phyloP scores from a whole-genome alignment of 208 protist genomes.

The Herpetomonas tarakana region DNA sequence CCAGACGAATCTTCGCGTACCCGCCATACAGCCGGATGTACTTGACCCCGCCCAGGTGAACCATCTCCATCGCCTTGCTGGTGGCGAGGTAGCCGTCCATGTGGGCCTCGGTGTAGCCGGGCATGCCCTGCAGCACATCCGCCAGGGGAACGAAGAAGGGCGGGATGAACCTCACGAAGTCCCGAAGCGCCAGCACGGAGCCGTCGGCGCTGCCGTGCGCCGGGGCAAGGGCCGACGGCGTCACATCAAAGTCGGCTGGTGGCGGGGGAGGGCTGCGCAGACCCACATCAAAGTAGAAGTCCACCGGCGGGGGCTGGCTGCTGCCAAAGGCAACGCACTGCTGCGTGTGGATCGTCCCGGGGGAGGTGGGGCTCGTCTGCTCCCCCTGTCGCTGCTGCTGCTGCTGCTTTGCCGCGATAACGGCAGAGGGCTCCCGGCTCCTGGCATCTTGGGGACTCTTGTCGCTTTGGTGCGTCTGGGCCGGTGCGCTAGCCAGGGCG shows the following conservation, averaged over 20 bases:
- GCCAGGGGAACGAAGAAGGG: constrained; percentile 81
- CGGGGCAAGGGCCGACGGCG: constrained; percentile 30
- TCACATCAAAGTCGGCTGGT: constrained; percentile 75
- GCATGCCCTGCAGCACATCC: constrained; percentile 67
- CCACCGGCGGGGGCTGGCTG: constrained; percentile 26
- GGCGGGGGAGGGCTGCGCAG: constrained; percentile 52
- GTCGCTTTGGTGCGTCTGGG: background rate
- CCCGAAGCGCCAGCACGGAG: constrained; percentile 61
- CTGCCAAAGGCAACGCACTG: too few relatives aligned
- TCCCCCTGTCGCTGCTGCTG: background rate
- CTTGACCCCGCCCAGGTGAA: constrained; percentile 38
- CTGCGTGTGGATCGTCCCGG: too few relatives aligned
- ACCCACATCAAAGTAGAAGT: constrained; percentile 85
- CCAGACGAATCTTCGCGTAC: constrained; percentile 54
- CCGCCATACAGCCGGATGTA: constrained; percentile 82
- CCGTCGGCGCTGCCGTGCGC: constrained; percentile 47
- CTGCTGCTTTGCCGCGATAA: background rate
- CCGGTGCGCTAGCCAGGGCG: background rate
- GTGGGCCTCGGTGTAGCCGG: constrained; percentile 87
- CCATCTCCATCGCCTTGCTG: constrained; percentile 57
- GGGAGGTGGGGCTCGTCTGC: constrained; percentile 1
- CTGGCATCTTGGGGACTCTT: background rate
- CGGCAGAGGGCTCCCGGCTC: background rate
- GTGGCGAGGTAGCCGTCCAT: constrained; percentile 62
- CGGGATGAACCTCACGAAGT: constrained; percentile 79